These are phyloP conservation scores for Zymoseptoria crescenta DNA, from an alignment of 2,329 filamentous ascomycete species.

Conservation along the genomic window DNA sequence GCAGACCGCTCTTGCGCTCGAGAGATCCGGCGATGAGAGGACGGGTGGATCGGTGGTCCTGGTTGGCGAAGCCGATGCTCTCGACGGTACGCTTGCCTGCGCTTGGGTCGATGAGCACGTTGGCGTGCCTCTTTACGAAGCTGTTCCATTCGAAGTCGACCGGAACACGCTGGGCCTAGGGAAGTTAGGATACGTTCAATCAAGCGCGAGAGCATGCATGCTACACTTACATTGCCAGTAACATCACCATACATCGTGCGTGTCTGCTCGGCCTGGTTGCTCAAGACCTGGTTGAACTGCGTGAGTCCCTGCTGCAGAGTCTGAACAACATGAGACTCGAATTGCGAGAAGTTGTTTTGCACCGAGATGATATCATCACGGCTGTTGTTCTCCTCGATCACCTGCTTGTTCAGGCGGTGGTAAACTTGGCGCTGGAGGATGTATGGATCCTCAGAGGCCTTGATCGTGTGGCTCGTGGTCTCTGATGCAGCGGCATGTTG, in stretches of 20 bases:
- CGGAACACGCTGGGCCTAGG: constrained; percentile 61
- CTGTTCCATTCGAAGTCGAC: constrained; percentile 86
- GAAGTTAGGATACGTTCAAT: not conserved
- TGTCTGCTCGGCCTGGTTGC: constrained; percentile 72
- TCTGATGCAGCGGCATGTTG: constrained; percentile 77
- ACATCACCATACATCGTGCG: constrained; percentile 79
- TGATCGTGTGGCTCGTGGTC: constrained; percentile 62
- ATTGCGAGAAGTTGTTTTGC: constrained; percentile 82
- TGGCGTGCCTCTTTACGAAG: constrained; percentile 64
- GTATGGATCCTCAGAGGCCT: constrained; percentile 75
- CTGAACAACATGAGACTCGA: constrained; percentile 77
- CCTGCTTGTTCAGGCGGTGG: constrained; percentile 80
- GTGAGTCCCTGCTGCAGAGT: constrained; percentile 76
- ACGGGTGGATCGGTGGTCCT: constrained; percentile 70
- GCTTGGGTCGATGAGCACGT: constrained; percentile 69
- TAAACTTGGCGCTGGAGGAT: constrained; percentile 72
- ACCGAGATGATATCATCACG: constrained; percentile 82
- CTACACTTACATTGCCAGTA: constrained; percentile 46
- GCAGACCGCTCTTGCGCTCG: constrained; percentile 83
- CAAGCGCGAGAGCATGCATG: not conserved
- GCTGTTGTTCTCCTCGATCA: constrained; percentile 93
- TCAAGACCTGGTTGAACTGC: constrained; percentile 73
- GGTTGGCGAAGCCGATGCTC: constrained; percentile 77
- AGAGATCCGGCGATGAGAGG: constrained; percentile 80
- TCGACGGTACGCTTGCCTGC: constrained; percentile 66